phyloP scores from a whole-genome alignment of 352 stramenopile genomes.

The Pythium diclinum region DNA sequence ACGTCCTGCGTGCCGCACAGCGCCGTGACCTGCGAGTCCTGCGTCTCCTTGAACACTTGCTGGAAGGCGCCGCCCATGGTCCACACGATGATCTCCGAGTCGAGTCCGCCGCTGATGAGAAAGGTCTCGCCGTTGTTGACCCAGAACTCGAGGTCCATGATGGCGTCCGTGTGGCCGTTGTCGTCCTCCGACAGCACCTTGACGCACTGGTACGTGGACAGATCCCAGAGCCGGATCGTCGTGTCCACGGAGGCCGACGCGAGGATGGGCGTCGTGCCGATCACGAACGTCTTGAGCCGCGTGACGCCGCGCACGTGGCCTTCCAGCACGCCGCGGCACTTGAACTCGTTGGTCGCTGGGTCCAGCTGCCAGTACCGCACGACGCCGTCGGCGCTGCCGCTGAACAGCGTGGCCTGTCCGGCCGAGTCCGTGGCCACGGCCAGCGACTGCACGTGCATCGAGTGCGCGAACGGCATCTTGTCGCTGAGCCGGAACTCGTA shows the following conservation, averaged over 20 bases:
- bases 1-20: conserved; percentile 69
- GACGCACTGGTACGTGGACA: conserved; percentile 79
- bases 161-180: conserved; percentile 72
- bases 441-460: conserved; percentile 68
- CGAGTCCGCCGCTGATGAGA: conserved; percentile 77
- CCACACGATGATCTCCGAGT: conserved; percentile 85
- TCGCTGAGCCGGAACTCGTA: conserved; percentile 69
- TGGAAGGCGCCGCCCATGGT: conserved; percentile 69
- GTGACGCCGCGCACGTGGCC: conserved; percentile 78
- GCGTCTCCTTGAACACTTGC: conserved; percentile 80
- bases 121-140: conserved; percentile 84
- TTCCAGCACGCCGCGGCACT: conserved; percentile 70
- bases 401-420: conserved; percentile 73
- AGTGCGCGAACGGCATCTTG: conserved; percentile 71
- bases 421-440: conserved; percentile 63
- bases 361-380: conserved; percentile 86
- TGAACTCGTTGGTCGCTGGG: conserved; percentile 60
- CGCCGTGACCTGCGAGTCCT: conserved; percentile 73
- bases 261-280: conserved; percentile 61
- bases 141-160: conserved; percentile 88
- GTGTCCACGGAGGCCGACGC: conserved; percentile 80
- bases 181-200: conserved; percentile 69
- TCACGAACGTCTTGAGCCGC: conserved; percentile 78
- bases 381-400: conserved; percentile 63
- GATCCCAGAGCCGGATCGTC: conserved; percentile 81